Conservation (phyloP, 495 filamentous ascomycete species). For the Parmelia sp. region DNA sequence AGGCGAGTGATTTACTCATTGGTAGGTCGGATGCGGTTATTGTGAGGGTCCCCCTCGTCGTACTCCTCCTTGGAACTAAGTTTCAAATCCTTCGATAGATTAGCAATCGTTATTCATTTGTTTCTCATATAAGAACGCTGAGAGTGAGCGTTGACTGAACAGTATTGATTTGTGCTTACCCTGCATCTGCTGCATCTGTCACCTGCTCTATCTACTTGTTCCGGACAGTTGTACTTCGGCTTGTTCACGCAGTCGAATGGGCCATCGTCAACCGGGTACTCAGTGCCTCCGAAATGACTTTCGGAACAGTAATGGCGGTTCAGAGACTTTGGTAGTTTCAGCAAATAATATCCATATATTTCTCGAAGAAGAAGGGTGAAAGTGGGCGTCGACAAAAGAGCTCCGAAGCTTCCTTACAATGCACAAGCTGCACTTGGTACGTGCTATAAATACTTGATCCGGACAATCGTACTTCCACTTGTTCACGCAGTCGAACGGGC, state of each 20-base stretch:
- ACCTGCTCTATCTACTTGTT: background rate
- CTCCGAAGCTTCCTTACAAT: too few relatives aligned
- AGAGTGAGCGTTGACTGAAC: background rate
- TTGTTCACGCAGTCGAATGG: background rate
- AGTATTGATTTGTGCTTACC: background rate
- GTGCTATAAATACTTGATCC: background rate
- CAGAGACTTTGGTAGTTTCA: too few relatives aligned
- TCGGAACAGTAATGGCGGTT: too few relatives aligned
- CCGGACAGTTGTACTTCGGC: background rate
- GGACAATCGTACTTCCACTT: background rate
- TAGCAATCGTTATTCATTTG: background rate
- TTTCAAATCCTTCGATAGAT: background rate
- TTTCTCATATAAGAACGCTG: background rate
- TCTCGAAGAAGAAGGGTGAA: too few relatives aligned
- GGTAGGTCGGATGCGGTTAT: background rate
- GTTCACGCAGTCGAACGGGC: background rate
- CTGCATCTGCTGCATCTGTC: slow-evolving; percentile 7
- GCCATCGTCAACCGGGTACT: background rate
- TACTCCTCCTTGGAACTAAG: background rate
- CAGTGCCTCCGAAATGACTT: too few relatives aligned
- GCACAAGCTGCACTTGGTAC: slow-evolving; percentile 7
- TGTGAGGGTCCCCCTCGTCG: background rate
- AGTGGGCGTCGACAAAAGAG: too few relatives aligned
- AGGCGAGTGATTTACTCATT: too few relatives aligned
- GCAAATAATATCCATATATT: too few relatives aligned